These are phyloP conservation scores for Suhomyces maxii DNA, from an alignment of 1,139 yeast genomes.

Conservation along the genomic window DNA sequence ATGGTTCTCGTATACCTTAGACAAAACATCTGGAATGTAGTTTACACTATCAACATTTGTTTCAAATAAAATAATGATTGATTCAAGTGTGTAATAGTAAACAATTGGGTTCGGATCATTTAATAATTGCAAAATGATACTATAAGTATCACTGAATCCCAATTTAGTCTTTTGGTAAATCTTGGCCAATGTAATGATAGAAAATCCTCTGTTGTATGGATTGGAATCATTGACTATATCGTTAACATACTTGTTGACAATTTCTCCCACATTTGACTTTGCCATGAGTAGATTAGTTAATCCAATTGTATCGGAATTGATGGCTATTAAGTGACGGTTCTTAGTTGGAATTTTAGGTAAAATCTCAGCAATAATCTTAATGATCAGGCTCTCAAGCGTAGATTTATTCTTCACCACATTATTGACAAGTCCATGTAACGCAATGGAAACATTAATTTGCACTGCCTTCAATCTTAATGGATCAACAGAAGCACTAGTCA, in stretches of 20 bases:
- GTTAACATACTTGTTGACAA: constrained; percentile 56
- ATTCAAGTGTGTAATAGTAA: constrained; percentile 67
- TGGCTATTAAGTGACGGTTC: constrained; percentile 39
- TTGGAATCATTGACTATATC: constrained; percentile 56
- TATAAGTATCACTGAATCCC: constrained; percentile 47
- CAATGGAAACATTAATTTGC: constrained; percentile 60
- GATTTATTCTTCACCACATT: constrained; percentile 27
- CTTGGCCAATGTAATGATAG: constrained; percentile 59
- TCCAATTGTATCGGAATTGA: constrained; percentile 73
- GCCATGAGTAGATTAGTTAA: constrained; percentile 47
- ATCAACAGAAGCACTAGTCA: constrained; percentile 30
- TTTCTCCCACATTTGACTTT: constrained; percentile 41
- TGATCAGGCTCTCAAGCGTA: constrained; percentile 45
- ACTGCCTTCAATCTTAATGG: constrained; percentile 50
- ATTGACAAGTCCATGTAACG: constrained; percentile 58
- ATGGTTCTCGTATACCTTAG: constrained; percentile 50
- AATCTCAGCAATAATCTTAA: constrained; percentile 56
- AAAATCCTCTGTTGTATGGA: constrained; percentile 68
- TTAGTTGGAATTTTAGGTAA: constrained; percentile 47
- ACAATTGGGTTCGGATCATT: constrained; percentile 85
- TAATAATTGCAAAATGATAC: constrained; percentile 60
- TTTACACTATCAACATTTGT: constrained; percentile 51
- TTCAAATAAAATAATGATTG: constrained; percentile 57
- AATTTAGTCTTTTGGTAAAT: constrained; percentile 46
- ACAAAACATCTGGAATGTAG: constrained; percentile 48